phyloP scores from a whole-genome alignment of 495 filamentous ascomycete genomes.

The Podospora pseudopauciseta region DNA sequence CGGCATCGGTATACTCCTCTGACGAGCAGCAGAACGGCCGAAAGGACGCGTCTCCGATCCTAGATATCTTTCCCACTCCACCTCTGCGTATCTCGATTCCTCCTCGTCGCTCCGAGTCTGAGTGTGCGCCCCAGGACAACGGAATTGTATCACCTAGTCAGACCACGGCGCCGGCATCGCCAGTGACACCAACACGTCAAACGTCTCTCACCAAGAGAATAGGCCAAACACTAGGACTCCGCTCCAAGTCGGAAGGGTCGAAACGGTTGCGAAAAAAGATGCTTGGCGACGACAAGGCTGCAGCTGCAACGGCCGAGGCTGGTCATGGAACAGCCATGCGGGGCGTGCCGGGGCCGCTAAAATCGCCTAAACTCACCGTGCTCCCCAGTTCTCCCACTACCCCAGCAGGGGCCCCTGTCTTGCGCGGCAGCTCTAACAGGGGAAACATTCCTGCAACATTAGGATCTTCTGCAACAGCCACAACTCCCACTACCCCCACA shows the following conservation, averaged over 20 bases:
- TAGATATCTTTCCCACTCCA: constrained; percentile 22
- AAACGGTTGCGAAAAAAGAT: constrained; percentile 37
- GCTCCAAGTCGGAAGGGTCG: constrained; percentile 21
- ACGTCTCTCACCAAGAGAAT: constrained; percentile 27
- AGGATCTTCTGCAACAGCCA: constrained; percentile 15
- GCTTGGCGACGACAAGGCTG: constrained; percentile 26
- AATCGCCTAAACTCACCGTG: constrained; percentile 23
- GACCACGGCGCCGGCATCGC: constrained; percentile 6
- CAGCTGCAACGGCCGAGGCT: constrained; percentile 14
- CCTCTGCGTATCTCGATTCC: constrained; percentile 27
- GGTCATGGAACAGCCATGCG: constrained; percentile 16
- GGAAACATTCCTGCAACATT: constrained; percentile 22
- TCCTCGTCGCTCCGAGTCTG: neutral
- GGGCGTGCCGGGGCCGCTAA: constrained; percentile 24
- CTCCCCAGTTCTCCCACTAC: constrained; percentile 28
- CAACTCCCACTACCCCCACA: neutral
- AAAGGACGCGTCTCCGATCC: neutral
- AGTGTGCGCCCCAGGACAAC: neutral
- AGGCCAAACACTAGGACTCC: constrained; percentile 39
- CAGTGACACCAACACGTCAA: constrained; percentile 20
- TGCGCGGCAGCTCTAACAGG: constrained; percentile 5
- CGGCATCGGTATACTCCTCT: constrained; percentile 22
- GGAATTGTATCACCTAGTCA: constrained; percentile 15
- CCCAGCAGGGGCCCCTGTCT: constrained; percentile 22
- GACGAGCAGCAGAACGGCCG: constrained; percentile 18